Conservation (phyloP, 495 filamentous ascomycete genomes). For the Tuber indicum region DNA sequence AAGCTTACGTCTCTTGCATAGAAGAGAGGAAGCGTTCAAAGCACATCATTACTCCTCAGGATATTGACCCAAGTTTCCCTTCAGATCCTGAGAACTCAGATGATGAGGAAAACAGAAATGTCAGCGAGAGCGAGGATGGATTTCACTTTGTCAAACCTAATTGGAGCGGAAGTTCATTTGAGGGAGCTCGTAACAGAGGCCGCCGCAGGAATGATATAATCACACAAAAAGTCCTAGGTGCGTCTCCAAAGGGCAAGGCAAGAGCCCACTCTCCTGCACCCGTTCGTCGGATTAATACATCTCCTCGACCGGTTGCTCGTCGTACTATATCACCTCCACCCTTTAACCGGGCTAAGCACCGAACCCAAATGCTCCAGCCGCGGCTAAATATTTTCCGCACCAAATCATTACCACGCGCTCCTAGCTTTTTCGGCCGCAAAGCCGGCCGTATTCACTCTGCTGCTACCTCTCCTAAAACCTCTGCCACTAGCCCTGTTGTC, state of each 20-base stretch:
- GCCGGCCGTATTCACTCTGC: conserved; percentile 18
- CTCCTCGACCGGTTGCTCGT: conserved; percentile 51
- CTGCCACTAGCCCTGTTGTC: conserved; percentile 26
- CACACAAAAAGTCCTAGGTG: conserved; percentile 28
- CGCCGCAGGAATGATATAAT: conserved; percentile 42
- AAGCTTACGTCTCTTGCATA: conserved; percentile 78
- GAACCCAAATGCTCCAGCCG: conserved; percentile 35
- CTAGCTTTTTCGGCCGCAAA: conserved; percentile 58
- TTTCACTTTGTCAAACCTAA: conserved; percentile 54
- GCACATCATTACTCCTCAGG: conserved; percentile 73
- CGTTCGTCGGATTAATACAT: conserved; percentile 43
- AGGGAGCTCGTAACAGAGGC: conserved; percentile 41
- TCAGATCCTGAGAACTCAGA: conserved; percentile 82
- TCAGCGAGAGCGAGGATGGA: conserved; percentile 53
- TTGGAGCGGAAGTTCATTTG: conserved; percentile 44
- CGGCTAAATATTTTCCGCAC: conserved; percentile 49
- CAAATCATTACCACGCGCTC: conserved; percentile 69
- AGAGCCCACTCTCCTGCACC: conserved; percentile 62
- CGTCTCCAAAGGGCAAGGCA: conserved; percentile 59
- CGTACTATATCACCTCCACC: conserved; percentile 39
- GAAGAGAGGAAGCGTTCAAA: conserved; percentile 74
- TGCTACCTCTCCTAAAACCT: conserved; percentile 29
- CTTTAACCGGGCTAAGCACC: conserved; percentile 24
- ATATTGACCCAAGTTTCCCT: conserved; percentile 95
- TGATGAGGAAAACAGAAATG: conserved; percentile 52